Percentiles rank a stretch among this genome's conserved stretches.
Evolutionary conservation across 148 eudicot species (phyloP).

Genomic region (Amaranthus hypochondriacus): DNA sequence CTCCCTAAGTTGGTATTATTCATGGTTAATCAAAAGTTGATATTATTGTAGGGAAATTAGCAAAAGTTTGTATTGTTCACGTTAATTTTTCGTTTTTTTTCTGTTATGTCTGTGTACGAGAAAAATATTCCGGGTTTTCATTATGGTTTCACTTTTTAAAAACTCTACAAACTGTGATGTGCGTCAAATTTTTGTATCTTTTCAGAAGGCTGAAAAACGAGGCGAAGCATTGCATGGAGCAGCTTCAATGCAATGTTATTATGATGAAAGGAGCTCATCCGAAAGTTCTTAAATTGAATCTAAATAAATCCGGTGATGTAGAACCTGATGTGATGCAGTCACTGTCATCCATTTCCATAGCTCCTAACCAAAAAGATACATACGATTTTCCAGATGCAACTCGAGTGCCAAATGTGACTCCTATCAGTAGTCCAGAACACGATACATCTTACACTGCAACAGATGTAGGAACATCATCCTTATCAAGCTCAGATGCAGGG

Average conservation of each 20-base stretch:
- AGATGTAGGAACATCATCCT: slow-evolving; percentile 49
- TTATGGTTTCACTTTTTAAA: neutral
- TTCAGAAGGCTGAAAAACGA: slow-evolving; percentile 57
- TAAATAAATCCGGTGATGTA: slow-evolving; percentile 39
- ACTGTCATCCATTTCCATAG: slow-evolving; percentile 16
- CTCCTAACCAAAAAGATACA: slow-evolving; percentile 23
- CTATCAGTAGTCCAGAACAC: slow-evolving; percentile 62
- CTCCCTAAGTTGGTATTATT: no score
- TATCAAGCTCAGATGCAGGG: slow-evolving; percentile 47
- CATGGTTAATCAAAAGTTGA: no score
- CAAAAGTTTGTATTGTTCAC: no score
- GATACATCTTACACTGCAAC: slow-evolving; percentile 45
- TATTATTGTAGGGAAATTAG: no score
- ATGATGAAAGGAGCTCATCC: slow-evolving; percentile 59
- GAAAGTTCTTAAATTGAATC: slow-evolving; percentile 69
- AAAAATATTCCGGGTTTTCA: neutral
- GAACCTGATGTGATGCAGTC: slow-evolving; percentile 31
- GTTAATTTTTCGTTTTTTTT: no score
- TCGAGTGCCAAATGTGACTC: slow-evolving; percentile 74
- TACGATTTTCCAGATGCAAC: slow-evolving; percentile 26
- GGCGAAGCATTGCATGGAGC: slow-evolving; percentile 62
- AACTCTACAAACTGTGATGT: neutral
- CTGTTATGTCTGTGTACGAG: neutral
- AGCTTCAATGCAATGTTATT: slow-evolving; percentile 74
- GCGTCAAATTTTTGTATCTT: neutral